These are phyloP conservation scores for Cryptomeria japonica DNA, from an alignment of 75 land plant species.

Conservation along the genomic window DNA sequence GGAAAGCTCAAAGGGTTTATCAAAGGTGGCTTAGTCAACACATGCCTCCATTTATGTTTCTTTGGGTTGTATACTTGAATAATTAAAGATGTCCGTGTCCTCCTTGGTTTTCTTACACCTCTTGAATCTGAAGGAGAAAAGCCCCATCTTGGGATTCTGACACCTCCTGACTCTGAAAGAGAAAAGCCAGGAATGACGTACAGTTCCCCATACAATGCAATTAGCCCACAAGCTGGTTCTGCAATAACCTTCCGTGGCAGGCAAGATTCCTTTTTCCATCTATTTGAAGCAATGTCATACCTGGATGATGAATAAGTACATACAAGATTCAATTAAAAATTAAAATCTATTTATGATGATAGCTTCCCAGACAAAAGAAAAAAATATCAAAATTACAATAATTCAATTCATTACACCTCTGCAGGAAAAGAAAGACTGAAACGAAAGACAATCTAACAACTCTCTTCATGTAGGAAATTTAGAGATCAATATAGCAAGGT, in stretches of 20 bases:
- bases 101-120: conserved; percentile 15
- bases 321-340: neutral
- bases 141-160: conserved; percentile 15
- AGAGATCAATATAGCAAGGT: neutral
- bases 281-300: conserved; percentile 58
- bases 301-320: conserved; percentile 32
- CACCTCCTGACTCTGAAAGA: conserved; percentile 15
- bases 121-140: conserved; percentile 20
- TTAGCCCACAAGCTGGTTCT: conserved; percentile 47
- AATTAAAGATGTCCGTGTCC: conserved; percentile 23
- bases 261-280: conserved; percentile 61
- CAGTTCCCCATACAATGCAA: conserved; percentile 65
- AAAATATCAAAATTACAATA: neutral
- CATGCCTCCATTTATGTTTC: conserved; percentile 66
- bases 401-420: neutral
- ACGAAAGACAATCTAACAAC: neutral
- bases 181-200: conserved; percentile 48
- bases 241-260: conserved; percentile 41
- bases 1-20: conserved; percentile 32
- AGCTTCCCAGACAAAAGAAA: neutral
- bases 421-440: neutral
- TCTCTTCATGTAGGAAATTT: neutral
- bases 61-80: conserved; percentile 75
- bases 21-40: conserved; percentile 56
- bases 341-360: neutral